phyloP scores from a whole-genome alignment of 495 filamentous ascomycete species.

The Cercophora samala region DNA sequence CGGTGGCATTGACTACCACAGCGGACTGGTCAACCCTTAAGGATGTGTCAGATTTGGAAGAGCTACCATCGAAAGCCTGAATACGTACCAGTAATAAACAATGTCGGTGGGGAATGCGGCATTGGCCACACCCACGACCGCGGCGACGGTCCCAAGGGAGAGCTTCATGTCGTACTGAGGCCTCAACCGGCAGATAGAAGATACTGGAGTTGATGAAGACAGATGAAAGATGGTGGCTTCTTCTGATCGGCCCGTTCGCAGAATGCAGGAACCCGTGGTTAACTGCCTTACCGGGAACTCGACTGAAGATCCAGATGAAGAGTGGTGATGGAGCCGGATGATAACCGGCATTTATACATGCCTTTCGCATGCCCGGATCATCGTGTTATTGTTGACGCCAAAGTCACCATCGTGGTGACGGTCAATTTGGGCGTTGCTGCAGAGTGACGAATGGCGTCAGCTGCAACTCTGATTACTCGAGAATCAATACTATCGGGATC shows the following conservation, averaged over 20 bases:
- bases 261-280: conserved; percentile 18
- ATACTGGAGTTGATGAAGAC: not conserved
- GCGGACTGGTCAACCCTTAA: conserved; percentile 32
- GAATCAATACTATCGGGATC: not conserved
- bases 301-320: not conserved
- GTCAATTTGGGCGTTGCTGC: not conserved
- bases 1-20: conserved; percentile 34
- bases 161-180: conserved; percentile 16
- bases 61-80: not conserved
- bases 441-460: conserved; percentile 14
- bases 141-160: conserved; percentile 14
- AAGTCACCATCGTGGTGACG: not conserved
- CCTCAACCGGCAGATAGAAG: not conserved
- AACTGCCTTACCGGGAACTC: not conserved
- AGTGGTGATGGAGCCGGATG: not conserved
- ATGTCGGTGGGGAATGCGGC: conserved; percentile 37
- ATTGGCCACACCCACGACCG: conserved; percentile 18
- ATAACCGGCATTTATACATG: not conserved
- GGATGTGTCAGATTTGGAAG: not conserved
- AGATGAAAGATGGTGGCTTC: not conserved
- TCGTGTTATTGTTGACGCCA: not conserved
- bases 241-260: not conserved
- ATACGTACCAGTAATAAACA: conserved; percentile 36
- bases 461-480: conserved; percentile 15
- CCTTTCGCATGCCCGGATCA: not conserved